These are phyloP conservation scores for Pharus latifolius DNA, from an alignment of 176 grass and related monocot species.

Conservation along the genomic window DNA sequence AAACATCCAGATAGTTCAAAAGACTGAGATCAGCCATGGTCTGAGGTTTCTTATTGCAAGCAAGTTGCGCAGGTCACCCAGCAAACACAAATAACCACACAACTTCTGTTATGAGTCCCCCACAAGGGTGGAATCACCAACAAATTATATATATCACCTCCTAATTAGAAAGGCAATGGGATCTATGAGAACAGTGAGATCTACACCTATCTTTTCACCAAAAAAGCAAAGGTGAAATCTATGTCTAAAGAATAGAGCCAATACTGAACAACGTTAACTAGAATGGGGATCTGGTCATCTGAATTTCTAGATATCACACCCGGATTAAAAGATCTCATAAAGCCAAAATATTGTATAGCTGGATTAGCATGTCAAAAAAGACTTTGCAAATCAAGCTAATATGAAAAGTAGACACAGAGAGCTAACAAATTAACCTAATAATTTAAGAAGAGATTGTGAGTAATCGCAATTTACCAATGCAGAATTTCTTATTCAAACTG, in stretches of 20 bases:
- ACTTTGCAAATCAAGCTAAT: background rate
- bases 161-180: background rate
- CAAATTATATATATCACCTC: background rate
- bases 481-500: background rate
- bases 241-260: too few species aligned
- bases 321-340: background rate
- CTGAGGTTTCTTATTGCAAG: background rate
- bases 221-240: too few species aligned
- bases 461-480: background rate
- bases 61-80: background rate
- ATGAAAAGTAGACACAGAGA: background rate
- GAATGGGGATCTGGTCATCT: background rate
- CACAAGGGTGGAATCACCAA: background rate
- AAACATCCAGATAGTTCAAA: constrained; percentile 3
- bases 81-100: background rate
- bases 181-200: too few species aligned
- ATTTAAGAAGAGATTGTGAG: background rate
- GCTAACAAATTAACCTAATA: background rate
- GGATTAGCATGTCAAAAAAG: background rate
- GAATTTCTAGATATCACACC: background rate
- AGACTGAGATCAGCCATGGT: background rate
- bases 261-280: background rate
- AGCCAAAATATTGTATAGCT: background rate
- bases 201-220: too few species aligned
- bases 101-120: background rate